A percentile compares a stretch with the other conserved stretches of the same genome.
These are phyloP conservation scores for Neurospora sp. DNA, from an alignment of 495 filamentous ascomycete genomes.

Conservation along the genomic window DNA sequence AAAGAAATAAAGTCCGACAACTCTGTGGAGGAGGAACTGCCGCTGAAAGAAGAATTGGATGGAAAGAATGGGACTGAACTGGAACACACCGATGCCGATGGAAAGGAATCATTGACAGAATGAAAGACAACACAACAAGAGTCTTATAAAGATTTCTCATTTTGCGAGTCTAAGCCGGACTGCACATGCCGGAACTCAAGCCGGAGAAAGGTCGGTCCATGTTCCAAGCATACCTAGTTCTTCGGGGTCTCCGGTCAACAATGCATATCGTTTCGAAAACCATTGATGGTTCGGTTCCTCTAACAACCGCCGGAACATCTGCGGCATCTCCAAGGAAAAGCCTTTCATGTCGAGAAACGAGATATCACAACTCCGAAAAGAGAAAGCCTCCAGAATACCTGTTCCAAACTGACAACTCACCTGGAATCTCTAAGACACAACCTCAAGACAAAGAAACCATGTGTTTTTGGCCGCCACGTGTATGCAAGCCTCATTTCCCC, in stretches of 20 bases:
- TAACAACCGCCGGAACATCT: background rate
- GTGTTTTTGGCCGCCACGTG: background rate
- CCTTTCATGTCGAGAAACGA: background rate
- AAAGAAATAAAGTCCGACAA: background rate
- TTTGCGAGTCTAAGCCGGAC: background rate
- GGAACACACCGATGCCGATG: background rate
- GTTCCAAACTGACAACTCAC: background rate
- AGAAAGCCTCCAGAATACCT: background rate
- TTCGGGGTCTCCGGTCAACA: background rate
- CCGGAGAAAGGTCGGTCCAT: background rate
- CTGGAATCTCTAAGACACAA: background rate
- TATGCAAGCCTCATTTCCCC: background rate
- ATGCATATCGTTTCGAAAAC: background rate
- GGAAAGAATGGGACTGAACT: background rate
- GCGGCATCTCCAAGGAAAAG: background rate
- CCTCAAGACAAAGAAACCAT: background rate
- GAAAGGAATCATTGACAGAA: background rate
- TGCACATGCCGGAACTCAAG: background rate
- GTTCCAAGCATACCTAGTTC: background rate
- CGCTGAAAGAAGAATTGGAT: background rate
- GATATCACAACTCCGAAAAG: background rate
- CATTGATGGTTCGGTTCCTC: background rate
- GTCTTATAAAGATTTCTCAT: background rate
- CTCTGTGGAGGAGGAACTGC: background rate
- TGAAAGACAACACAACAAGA: background rate